Evolutionary conservation across 805 yeast genomes (phyloP).

Genomic region (Barnettozyma populi): DNA sequence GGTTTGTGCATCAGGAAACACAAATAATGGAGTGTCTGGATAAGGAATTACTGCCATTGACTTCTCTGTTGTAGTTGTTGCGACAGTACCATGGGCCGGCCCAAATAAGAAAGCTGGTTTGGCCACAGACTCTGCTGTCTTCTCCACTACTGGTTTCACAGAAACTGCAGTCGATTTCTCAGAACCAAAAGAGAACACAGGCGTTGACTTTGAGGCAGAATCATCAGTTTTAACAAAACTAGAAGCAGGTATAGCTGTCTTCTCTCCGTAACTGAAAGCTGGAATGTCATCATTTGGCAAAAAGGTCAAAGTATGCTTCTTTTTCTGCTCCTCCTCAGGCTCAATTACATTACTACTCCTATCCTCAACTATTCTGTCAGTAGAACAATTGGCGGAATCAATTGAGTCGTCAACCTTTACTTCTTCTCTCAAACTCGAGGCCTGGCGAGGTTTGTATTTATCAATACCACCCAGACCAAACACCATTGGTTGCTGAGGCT

Average conservation of each 20-base stretch:
- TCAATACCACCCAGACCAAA: slow-evolving; percentile 6
- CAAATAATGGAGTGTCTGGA: slow-evolving; percentile 8
- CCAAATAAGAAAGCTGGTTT: neutral
- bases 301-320: neutral
- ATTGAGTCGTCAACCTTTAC: neutral
- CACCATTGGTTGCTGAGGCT: slow-evolving; percentile 4
- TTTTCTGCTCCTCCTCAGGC: neutral
- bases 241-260: neutral
- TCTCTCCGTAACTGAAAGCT: neutral
- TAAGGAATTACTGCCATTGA: neutral
- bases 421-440: slow-evolving; percentile 1
- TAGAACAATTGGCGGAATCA: neutral
- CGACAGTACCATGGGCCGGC: neutral
- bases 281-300: neutral
- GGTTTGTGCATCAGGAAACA: slow-evolving; percentile 19
- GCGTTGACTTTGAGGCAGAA: neutral
- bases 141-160: neutral
- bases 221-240: slow-evolving; percentile 20
- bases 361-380: slow-evolving; percentile 1
- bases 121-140: neutral
- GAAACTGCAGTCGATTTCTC: neutral
- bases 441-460: slow-evolving; percentile 29
- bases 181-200: slow-evolving; percentile 21
- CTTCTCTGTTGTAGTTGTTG: neutral
- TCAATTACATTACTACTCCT: neutral